A percentile compares a stretch with the other conserved stretches of the same genome.
phyloP scores from a whole-genome alignment of 2,329 filamentous ascomycete species.

The Pseudopyrenochaeta lycopersici region DNA sequence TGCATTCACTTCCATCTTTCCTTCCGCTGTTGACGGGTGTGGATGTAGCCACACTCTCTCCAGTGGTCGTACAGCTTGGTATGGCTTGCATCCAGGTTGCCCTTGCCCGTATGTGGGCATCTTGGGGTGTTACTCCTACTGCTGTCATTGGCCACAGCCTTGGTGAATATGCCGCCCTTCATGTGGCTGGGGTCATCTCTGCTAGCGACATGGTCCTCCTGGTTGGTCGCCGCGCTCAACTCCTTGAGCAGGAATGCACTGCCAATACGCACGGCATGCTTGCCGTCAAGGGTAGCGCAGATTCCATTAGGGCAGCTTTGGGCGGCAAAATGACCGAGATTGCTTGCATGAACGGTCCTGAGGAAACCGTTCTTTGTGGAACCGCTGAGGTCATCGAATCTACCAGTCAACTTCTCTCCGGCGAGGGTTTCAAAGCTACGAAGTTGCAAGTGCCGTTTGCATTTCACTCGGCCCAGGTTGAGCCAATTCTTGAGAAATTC shows the following conservation, averaged over 20 bases:
- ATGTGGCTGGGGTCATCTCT: slow-evolving; percentile 75
- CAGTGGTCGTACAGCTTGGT: slow-evolving; percentile 61
- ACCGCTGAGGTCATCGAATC: slow-evolving; percentile 67
- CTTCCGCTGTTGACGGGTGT: slow-evolving; percentile 59
- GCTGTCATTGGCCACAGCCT: slow-evolving; percentile 68
- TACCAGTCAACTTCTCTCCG: slow-evolving; percentile 59
- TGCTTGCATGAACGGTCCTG: slow-evolving; percentile 79
- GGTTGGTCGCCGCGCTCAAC: slow-evolving; percentile 72
- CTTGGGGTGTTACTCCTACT: slow-evolving; percentile 63
- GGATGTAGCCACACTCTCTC: slow-evolving; percentile 60
- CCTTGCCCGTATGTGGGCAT: slow-evolving; percentile 61
- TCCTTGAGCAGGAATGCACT: slow-evolving; percentile 72
- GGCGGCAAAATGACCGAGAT: slow-evolving; percentile 62
- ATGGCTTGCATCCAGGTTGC: slow-evolving; percentile 64
- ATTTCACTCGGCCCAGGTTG: slow-evolving; percentile 72
- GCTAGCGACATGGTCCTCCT: slow-evolving; percentile 76
- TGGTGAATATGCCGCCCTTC: slow-evolving; percentile 77
- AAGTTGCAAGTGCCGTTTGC: slow-evolving; percentile 72
- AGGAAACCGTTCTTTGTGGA: slow-evolving; percentile 77
- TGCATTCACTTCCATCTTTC: slow-evolving; percentile 60
- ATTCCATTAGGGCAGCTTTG: slow-evolving; percentile 63
- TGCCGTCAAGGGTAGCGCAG: slow-evolving; percentile 62
- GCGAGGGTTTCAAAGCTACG: slow-evolving; percentile 66
- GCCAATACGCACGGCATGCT: slow-evolving; percentile 73
- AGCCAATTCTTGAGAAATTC: slow-evolving; percentile 69